Evolutionary conservation across 148 eudicot species (phyloP), one percentile per base, ranked within the genome.

Genomic region (Rhododendron griersonianum): DNA sequence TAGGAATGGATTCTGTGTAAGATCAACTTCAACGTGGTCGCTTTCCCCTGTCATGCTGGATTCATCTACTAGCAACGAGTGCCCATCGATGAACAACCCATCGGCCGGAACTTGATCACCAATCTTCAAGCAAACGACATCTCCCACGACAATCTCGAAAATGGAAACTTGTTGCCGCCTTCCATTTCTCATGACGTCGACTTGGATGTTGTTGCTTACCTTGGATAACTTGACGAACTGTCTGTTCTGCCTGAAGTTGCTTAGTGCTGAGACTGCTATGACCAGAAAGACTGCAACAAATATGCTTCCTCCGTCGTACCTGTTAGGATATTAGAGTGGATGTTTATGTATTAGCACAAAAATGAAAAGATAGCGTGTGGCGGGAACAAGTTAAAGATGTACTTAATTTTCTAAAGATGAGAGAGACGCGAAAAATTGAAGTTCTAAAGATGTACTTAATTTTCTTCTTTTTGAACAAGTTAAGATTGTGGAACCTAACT

Each of bases 291-390:
- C 85, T 2, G 78, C 78, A 5, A 67, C 41, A 45, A 83, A 55
- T 30, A 86, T 88, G 80, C 86, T 90, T 18, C 84, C 89, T 1
- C 91, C 90, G 19, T 90, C 86, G 14, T 84, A 82, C 90, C 90
- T 69, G 10, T 74, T 74, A 16, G 8, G 19, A 2, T 69, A 35
- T 5, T 2, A 59, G 2, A 21, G 65, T 1, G 9, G 3, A 6
- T 23, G 9, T 15, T 14, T 15, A 53, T 13, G 0, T 1, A 53
- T 14, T 13, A 53, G 15, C 19, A 15, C 59, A 15, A 53, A 15
- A 53, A 3, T 14, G 18, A 3, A 2, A 53, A 53, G 59, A 53
- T 53, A 53, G 18, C 18, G 1, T 53, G 19, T 3, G 19, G 59
- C 11, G 10, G 48, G 59, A 53, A 10, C 19, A 0, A n/a, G n/a